Base-by-base conservation (phyloP, 495 filamentous ascomycete species). In the Aspergillus coremiiformis region DNA sequence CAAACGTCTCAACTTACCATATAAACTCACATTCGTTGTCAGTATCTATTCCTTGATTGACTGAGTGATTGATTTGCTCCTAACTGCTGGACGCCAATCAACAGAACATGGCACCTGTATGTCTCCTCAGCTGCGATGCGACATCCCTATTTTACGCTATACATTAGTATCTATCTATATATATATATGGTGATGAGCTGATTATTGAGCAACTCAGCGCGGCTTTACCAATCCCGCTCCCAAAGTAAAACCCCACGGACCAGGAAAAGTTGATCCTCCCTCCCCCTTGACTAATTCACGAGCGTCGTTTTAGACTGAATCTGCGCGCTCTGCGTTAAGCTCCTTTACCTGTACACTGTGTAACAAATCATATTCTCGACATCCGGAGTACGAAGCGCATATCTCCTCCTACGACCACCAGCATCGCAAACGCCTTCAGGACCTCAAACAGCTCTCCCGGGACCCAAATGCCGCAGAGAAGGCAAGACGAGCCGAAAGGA, bases 301-400 rank as follows among this genome's bases (percentile, higher is more conserved):
- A 17, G 20, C 22, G 14, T n/a, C 32, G 12, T n/a, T 7, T 4
- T n/a, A 35, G 71, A 96, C 92, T 3, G 84, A 90, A 54, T 88
- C 85, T 30, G 92, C 92, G 1, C 84, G 89, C 30, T 88, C 90
- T 60, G 92, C 92, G 5, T 76, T 86, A n/a, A 87, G 86, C 57
- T 81, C 88, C 23, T 96, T 98, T 73, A 90, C 87, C 69, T 98
- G 78, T 50, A 75, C 74, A 8, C 68, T 83, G 15, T 83, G 80
- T 66, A 73, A 73, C 48, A 83, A 83, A 55, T 81, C 80, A 12
- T 83, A 83, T 57, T 75, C 72, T 4, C 78, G 80, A 19, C 76
- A 80, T 51, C 80, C 81, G 1, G 80, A 83, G 55, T 82, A 78
- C 47, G 80, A 82, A 66, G 80, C 80, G 8, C 80, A 83, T 58